Evolutionary conservation across 2,329 filamentous ascomycete genomes (phyloP).

Genomic region (Nemania sp.): DNA sequence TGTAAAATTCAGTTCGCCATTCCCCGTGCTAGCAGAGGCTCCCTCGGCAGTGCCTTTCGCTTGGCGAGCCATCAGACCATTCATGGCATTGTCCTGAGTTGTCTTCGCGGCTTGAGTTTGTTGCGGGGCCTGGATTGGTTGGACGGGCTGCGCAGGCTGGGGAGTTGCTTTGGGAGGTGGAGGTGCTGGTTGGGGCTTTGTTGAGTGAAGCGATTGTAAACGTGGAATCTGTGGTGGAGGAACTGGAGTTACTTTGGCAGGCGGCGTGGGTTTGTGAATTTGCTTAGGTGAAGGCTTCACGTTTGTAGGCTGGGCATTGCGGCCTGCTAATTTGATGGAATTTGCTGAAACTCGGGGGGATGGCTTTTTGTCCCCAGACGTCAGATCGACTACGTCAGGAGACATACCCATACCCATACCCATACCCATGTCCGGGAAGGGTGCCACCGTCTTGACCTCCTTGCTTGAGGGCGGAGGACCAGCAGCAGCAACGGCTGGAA

Average conservation of each 20-base stretch:
- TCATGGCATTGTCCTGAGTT: constrained; percentile 30
- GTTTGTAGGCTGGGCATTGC: constrained; percentile 31
- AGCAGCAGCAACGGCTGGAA: constrained; percentile 5
- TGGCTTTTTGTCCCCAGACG: constrained; percentile 32
- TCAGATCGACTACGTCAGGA: constrained; percentile 37
- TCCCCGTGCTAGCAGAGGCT: constrained; percentile 23
- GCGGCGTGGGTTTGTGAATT: constrained; percentile 28
- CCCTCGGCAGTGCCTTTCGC: constrained; percentile 20
- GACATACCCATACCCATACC: constrained; percentile 51
- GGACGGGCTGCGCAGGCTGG: constrained; percentile 12
- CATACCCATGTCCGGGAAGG: constrained; percentile 61
- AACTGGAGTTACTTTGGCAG: constrained; percentile 34
- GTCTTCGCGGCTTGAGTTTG: constrained; percentile 27
- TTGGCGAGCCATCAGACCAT: constrained; percentile 24
- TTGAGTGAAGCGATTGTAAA: constrained; percentile 27
- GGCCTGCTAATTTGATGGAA: constrained; percentile 26
- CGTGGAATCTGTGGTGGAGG: constrained; percentile 36
- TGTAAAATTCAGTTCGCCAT: constrained; percentile 55
- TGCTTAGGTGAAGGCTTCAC: constrained; percentile 37
- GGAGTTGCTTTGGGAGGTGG: constrained; percentile 24
- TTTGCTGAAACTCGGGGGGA: constrained; percentile 34
- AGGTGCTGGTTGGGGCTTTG: constrained; percentile 29
- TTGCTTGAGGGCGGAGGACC: constrained; percentile 39
- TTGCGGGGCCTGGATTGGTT: constrained; percentile 21
- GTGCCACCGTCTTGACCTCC: constrained; percentile 52